These are phyloP conservation scores for Pseudocercospora cruenta DNA, from an alignment of 2,329 filamentous ascomycete species.

Conservation along the genomic window DNA sequence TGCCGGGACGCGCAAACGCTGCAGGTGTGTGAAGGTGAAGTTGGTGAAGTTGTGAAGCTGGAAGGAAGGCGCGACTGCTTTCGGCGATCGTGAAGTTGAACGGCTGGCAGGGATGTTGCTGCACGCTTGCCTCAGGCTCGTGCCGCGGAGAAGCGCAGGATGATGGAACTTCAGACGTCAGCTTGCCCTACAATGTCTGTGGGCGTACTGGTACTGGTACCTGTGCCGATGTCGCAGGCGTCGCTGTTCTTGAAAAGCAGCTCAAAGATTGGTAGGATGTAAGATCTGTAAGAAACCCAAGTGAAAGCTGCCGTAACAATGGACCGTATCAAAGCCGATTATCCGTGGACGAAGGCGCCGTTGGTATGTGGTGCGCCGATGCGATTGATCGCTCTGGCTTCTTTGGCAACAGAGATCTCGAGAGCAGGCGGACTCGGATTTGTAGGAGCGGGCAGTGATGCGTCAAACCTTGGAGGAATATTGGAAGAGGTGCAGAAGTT, in stretches of 20 bases:
- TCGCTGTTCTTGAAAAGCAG: not conserved
- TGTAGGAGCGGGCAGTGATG: slow-evolving; percentile 50
- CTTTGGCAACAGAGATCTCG: slow-evolving; percentile 64
- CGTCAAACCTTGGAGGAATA: slow-evolving; percentile 38
- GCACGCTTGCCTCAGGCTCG: slow-evolving; percentile 4
- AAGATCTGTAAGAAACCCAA: not conserved
- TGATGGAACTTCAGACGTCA: slow-evolving; percentile 12
- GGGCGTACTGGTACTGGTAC: not conserved
- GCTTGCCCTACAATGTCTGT: not conserved
- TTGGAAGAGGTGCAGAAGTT: slow-evolving; percentile 36
- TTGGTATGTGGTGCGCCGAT: slow-evolving; percentile 69
- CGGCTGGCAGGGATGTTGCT: slow-evolving; percentile 7
- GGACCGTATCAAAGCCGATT: slow-evolving; percentile 41
- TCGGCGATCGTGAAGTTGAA: slow-evolving; percentile 6
- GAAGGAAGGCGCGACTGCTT: slow-evolving; percentile 14
- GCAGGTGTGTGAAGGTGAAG: not conserved
- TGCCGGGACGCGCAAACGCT: not conserved
- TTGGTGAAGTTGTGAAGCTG: not conserved
- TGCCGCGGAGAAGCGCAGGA: slow-evolving; percentile 8
- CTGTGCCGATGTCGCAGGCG: slow-evolving; percentile 21
- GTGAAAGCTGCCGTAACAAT: slow-evolving; percentile 16
- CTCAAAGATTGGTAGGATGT: not conserved
- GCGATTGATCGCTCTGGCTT: slow-evolving; percentile 62
- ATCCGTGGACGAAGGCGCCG: slow-evolving; percentile 63
- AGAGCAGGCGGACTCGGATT: slow-evolving; percentile 55